Percentiles rank a stretch among this genome's conserved stretches.
These are phyloP conservation scores for Solanum habrochaites DNA, from an alignment of 257 asterid genomes.

Conservation along the genomic window DNA sequence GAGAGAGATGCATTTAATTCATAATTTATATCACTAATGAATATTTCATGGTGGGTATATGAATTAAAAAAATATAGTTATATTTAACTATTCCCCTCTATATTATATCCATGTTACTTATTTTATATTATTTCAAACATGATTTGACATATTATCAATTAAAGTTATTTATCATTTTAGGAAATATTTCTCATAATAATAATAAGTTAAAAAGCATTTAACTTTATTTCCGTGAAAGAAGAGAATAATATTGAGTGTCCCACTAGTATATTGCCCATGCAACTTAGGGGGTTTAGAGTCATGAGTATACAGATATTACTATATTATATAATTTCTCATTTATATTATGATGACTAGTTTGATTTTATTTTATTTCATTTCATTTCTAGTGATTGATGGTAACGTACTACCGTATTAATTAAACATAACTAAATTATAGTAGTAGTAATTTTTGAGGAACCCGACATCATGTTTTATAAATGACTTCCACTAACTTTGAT, in stretches of 20 bases:
- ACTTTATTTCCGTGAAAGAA: not conserved
- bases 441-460: not conserved
- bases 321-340: not conserved
- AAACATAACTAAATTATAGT: not conserved
- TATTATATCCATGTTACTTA: not conserved
- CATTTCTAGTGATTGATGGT: not conserved
- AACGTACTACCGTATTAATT: not conserved
- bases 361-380: not conserved
- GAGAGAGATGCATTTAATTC: not conserved
- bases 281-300: not conserved
- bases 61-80: not conserved
- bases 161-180: not conserved
- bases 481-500: not conserved
- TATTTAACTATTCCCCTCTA: not conserved
- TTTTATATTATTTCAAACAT: not conserved
- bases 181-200: not conserved
- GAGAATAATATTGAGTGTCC: not conserved
- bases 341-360: not conserved
- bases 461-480: not conserved
- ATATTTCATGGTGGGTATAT: not conserved
- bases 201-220: not conserved
- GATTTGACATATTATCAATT: not conserved
- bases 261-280: not conserved
- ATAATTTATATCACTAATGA: not conserved
- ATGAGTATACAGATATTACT: not conserved